A percentile compares a stretch with the other conserved stretches of the same genome.
phyloP scores from a whole-genome alignment of 495 filamentous ascomycete species.

The Sordaria brevicollis region DNA sequence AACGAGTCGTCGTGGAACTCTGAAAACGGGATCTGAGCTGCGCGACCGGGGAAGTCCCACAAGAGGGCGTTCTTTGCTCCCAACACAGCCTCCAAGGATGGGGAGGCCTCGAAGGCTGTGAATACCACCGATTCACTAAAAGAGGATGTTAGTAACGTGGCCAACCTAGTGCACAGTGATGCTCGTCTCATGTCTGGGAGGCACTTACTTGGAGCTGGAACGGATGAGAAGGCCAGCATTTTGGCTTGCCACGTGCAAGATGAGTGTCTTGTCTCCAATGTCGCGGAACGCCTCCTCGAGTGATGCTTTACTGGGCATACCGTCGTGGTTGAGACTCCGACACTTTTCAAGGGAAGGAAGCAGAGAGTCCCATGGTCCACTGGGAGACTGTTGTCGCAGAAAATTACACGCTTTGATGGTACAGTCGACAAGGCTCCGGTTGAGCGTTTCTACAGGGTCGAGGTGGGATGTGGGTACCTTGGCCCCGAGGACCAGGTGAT shows the following conservation, averaged over 20 bases:
- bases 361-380: background rate
- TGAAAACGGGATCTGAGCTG: background rate
- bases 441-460: background rate
- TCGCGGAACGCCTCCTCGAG: background rate
- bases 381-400: background rate
- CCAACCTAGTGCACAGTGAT: background rate
- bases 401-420: background rate
- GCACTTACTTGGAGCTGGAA: constrained; percentile 27
- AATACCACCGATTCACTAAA: background rate
- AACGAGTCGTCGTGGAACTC: background rate
- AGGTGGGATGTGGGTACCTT: background rate
- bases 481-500: background rate
- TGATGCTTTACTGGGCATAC: background rate
- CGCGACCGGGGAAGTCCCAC: background rate
- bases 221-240: constrained; percentile 48
- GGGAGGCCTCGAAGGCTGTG: constrained; percentile 1
- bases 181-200: background rate
- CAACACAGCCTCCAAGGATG: constrained; percentile 1
- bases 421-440: background rate
- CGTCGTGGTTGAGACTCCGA: background rate
- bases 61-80: background rate
- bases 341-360: background rate
- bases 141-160: background rate
- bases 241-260: constrained; percentile 24
- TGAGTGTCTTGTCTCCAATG: background rate